Evolutionary conservation across 2,329 filamentous ascomycete genomes (phyloP), one percentile per base, ranked within the genome.

Genomic region (Talaromyces sp.): DNA sequence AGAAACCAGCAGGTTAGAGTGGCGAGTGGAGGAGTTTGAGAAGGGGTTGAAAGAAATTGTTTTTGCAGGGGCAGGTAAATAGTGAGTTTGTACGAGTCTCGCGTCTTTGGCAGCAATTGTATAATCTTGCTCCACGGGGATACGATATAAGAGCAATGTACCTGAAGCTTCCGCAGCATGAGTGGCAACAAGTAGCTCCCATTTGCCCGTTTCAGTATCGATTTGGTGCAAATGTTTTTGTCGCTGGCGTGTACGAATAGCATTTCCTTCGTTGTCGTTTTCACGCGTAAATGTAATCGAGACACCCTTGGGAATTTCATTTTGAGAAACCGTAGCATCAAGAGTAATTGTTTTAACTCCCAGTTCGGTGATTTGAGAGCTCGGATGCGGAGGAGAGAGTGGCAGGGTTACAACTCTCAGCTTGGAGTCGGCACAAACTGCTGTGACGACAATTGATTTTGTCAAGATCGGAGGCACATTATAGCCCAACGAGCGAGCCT

Each of bases 351-450:
- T 74, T 53, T 83, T 77, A 54, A 83, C 76, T n/a, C 76, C 75
- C 65, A 69, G 70, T 38, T 68, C 69, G 12, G 69, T 65, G 55
- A 77, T 69, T 29, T 74, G 74, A 29, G 72, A 69, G 3, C 69
- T 66, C 21, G 75, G 72, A 43, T 81, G 76, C 26, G 83, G 83
- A 54, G 84, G 83, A 12, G 70, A 69, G 26, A 87, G 72, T 4
- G 85, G 83, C 19, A 86, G 66, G 4, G 79, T 79, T 24, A 87
- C 74, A 54, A 87, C 65, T 31, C 80, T 78, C 11, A 84, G 75
- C n/a, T 78, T 82, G 14, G 78, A 80, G 67, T 88, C 84, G 17
- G 81, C 78, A 64, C 83, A 87, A 17, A 81, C 77, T 4, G 81
- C 80, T 0, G 80, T 77, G 41, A 87, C 74, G 26, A 85, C 74